These are phyloP conservation scores for Cladosporium sp. DNA, from an alignment of 2,329 filamentous ascomycete species.

Conservation along the genomic window DNA sequence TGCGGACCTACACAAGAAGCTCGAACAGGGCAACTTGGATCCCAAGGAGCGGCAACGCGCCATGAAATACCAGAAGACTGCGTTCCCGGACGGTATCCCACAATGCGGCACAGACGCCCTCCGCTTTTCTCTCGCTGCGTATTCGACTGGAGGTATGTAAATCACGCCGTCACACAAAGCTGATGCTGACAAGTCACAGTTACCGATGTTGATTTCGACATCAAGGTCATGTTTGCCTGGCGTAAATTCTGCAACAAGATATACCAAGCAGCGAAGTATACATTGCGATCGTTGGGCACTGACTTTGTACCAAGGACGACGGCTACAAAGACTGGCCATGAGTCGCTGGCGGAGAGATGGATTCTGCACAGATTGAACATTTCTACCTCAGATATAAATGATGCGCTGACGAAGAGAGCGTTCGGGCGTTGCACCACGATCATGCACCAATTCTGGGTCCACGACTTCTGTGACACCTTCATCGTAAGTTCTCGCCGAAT, in stretches of 20 bases:
- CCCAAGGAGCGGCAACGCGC: constrained; percentile 80
- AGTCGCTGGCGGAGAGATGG: constrained; percentile 67
- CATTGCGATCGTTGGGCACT: constrained; percentile 71
- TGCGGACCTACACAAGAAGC: constrained; percentile 75
- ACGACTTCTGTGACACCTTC: constrained; percentile 75
- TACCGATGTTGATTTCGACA: constrained; percentile 82
- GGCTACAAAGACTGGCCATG: constrained; percentile 58
- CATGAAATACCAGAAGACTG: constrained; percentile 89
- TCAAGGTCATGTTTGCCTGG: constrained; percentile 90
- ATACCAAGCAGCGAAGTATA: constrained; percentile 94
- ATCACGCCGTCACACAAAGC: constrained; percentile 85
- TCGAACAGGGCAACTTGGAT: constrained; percentile 77
- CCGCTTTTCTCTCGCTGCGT: constrained; percentile 83
- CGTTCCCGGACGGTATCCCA: constrained; percentile 93
- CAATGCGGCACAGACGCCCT: constrained; percentile 91
- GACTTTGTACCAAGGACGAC: constrained; percentile 63
- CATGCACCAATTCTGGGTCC: constrained; percentile 81
- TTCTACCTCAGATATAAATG: constrained; percentile 71
- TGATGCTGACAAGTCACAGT: constrained; percentile 64
- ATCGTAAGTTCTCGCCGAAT: constrained; percentile 58
- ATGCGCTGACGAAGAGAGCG: constrained; percentile 64
- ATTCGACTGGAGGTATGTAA: constrained; percentile 70
- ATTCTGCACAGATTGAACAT: constrained; percentile 76
- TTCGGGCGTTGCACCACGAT: constrained; percentile 64
- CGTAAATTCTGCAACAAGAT: constrained; percentile 97